Evolutionary conservation across 805 yeast genomes (phyloP).

Genomic region (Saccharomycopsis lassenensis): DNA sequence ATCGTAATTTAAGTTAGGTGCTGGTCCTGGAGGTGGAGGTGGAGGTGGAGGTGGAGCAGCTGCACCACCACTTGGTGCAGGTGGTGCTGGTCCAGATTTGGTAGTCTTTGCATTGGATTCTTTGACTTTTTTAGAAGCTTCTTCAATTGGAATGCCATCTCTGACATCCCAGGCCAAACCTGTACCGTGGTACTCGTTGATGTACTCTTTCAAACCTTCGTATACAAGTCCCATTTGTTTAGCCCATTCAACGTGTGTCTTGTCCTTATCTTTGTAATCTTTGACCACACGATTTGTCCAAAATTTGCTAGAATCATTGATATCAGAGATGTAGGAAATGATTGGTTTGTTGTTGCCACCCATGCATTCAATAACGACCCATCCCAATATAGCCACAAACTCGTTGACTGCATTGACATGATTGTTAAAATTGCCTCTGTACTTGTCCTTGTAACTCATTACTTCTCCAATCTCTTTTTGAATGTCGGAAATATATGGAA

Average conservation of each 20-base stretch:
- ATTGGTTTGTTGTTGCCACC: conserved; percentile 17
- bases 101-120: conserved; percentile 20
- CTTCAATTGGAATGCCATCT: conserved; percentile 47
- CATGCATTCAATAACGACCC: conserved; percentile 77
- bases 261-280: conserved; percentile 65
- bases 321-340: conserved; percentile 64
- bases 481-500: conserved; percentile 51
- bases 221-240: conserved; percentile 49
- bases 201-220: conserved; percentile 60
- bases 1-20: conserved; percentile 40
- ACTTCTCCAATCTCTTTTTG: conserved; percentile 49
- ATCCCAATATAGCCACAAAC: conserved; percentile 82
- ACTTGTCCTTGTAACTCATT: conserved; percentile 57
- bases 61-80: conserved; percentile 23
- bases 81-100: conserved; percentile 20
- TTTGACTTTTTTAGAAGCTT: conserved; percentile 28
- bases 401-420: conserved; percentile 79
- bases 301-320: conserved; percentile 84
- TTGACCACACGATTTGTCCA: conserved; percentile 88
- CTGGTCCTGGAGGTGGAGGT: conserved; percentile 92
- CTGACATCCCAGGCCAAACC: conserved; percentile 74
- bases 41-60: conserved; percentile 35
- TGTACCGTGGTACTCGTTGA: conserved; percentile 65
- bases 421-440: conserved; percentile 52
- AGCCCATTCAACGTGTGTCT: conserved; percentile 74